These are phyloP conservation scores for Suhomyces faveliae DNA, from an alignment of 805 yeast species.

Conservation along the genomic window DNA sequence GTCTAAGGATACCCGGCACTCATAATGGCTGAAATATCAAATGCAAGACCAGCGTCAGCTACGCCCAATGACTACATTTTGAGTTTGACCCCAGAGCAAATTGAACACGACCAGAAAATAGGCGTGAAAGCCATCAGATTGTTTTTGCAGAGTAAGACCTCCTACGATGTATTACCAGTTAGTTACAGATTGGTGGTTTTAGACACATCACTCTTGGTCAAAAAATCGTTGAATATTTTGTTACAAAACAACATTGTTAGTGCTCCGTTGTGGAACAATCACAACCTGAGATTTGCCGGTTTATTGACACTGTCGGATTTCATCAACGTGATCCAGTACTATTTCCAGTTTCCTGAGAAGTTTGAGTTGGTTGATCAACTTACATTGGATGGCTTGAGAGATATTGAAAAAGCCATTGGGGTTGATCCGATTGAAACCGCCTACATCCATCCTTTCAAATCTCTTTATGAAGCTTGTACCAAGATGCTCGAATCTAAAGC, in stretches of 20 bases:
- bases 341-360: constrained; percentile 83
- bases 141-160: constrained; percentile 84
- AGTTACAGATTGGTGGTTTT: constrained; percentile 88
- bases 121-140: constrained; percentile 80
- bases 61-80: constrained; percentile 45
- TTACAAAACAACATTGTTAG: constrained; percentile 92
- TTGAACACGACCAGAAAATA: constrained; percentile 61
- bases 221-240: constrained; percentile 84
- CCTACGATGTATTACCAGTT: constrained; percentile 96
- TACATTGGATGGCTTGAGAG: constrained; percentile 80
- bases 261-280: constrained; percentile 95
- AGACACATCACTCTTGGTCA: constrained; percentile 86
- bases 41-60: constrained; percentile 21
- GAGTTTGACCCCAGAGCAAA: constrained; percentile 40
- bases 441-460: constrained; percentile 86
- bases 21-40: constrained; percentile 21
- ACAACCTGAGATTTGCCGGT: constrained; percentile 89
- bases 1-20: neutral
- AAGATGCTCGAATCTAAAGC: constrained; percentile 87
- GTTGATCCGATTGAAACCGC: constrained; percentile 82
- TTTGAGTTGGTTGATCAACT: constrained; percentile 84
- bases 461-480: constrained; percentile 88
- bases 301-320: constrained; percentile 88
- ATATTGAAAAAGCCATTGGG: constrained; percentile 84
- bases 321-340: constrained; percentile 91